Evolutionary conservation across 805 yeast species (phyloP).

Genomic region (Candida xyloterini): DNA sequence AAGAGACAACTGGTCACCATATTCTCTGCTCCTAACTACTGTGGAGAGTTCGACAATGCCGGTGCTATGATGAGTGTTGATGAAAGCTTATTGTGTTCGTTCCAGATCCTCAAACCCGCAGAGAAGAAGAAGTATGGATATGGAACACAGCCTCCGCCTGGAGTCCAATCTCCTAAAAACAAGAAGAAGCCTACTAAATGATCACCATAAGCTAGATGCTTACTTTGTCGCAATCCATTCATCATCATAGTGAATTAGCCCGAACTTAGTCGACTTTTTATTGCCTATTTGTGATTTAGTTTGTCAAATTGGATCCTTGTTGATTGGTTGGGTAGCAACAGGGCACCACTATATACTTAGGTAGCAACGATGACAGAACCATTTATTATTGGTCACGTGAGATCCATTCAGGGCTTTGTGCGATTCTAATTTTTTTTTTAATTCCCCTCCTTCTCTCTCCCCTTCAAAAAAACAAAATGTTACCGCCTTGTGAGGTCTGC

Average conservation of each 20-base stretch:
- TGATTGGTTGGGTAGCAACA: conserved; percentile 5
- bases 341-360: conserved; percentile 8
- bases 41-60: conserved; percentile 98
- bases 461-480: neutral
- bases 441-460: neutral
- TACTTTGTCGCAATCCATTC: conserved; percentile 9
- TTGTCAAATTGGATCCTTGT: conserved; percentile 9
- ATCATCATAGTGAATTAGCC: conserved; percentile 5
- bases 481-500: conserved; percentile 1
- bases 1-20: conserved; percentile 94
- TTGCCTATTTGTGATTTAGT: conserved; percentile 14
- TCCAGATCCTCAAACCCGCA: conserved; percentile 96
- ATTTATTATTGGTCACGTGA: conserved; percentile 8
- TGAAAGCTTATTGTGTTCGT: conserved; percentile 91
- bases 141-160: conserved; percentile 23
- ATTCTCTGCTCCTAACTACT: conserved; percentile 95
- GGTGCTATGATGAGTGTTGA: conserved; percentile 99
- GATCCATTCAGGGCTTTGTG: conserved; percentile 1
- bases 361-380: conserved; percentile 10
- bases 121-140: conserved; percentile 76
- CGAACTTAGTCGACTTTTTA: conserved; percentile 4
- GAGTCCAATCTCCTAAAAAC: conserved; percentile 27
- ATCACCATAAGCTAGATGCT: conserved; percentile 9
- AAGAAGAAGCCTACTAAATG: conserved; percentile 30
- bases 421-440: neutral